Percentiles rank a stretch among this genome's conserved stretches.
These are phyloP conservation scores for Amoebophrya sp. DNA, from an alignment of 169 alveolate genomes.

Conservation along the genomic window DNA sequence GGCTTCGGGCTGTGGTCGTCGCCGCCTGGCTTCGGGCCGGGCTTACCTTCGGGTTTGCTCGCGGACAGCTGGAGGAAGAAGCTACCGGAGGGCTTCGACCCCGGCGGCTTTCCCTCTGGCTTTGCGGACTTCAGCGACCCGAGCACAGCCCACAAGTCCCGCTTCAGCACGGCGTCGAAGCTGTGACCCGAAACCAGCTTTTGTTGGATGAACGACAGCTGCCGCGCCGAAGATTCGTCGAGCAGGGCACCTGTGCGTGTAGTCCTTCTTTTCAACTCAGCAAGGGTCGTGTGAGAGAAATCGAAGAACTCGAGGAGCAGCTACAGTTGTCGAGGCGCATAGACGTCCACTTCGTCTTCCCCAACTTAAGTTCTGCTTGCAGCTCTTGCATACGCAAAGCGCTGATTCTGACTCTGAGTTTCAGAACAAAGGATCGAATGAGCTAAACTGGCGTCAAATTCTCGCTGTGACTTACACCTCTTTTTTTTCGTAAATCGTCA, in stretches of 20 bases:
- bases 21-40: too few species aligned
- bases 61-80: too few species aligned
- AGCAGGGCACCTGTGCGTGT: neutral
- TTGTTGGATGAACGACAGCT: neutral
- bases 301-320: too few species aligned
- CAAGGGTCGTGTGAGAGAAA: too few species aligned
- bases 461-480: too few species aligned
- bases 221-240: neutral
- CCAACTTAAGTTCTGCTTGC: neutral
- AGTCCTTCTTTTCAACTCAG: too few species aligned
- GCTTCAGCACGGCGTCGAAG: neutral
- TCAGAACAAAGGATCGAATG: neutral
- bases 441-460: too few species aligned
- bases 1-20: too few species aligned
- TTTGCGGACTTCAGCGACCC: neutral
- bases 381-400: neutral
- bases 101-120: too few species aligned
- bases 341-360: neutral
- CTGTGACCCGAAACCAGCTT: neutral
- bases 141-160: neutral
- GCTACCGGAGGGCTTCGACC: too few species aligned
- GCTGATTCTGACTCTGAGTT: neutral
- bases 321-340: neutral
- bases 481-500: too few species aligned
- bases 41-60: too few species aligned